Evolutionary conservation across 805 yeast genomes (phyloP).

Genomic region (Ogataea pignaliae): DNA sequence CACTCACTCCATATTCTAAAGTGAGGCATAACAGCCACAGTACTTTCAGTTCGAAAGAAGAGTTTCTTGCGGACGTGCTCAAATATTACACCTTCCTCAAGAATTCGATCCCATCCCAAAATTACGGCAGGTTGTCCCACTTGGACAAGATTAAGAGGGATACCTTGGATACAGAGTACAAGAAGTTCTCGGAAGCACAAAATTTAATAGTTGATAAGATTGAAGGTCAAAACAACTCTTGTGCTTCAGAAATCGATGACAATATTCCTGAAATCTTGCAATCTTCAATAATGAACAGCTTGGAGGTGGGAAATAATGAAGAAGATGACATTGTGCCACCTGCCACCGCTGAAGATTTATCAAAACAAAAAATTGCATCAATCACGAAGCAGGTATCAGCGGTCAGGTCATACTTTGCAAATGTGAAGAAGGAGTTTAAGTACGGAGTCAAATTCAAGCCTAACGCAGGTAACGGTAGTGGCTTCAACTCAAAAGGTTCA

Average conservation of each 20-base stretch:
- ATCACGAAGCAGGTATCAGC: constrained; percentile 3
- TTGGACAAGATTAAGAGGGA: constrained; percentile 16
- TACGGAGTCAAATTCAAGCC: constrained; percentile 3
- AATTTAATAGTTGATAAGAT: not conserved
- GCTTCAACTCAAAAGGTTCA: too few relatives aligned
- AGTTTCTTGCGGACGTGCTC: constrained; percentile 9
- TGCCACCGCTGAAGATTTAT: constrained; percentile 2
- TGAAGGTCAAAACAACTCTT: not conserved
- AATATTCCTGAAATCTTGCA: constrained; percentile 25
- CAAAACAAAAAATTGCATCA: constrained; percentile 6
- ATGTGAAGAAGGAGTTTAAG: constrained; percentile 6
- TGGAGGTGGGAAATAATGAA: constrained; percentile 18
- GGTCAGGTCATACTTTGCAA: constrained; percentile 5
- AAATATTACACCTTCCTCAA: constrained; percentile 9
- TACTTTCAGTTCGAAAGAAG: constrained; percentile 13
- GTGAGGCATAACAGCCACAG: not conserved
- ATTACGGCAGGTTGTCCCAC: constrained; percentile 11
- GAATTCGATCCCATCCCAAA: constrained; percentile 13
- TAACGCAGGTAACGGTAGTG: too few relatives aligned
- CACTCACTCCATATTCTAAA: constrained; percentile 5
- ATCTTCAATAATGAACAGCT: constrained; percentile 21
- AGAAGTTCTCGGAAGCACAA: constrained; percentile 3
- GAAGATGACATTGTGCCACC: constrained; percentile 4
- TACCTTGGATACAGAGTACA: constrained; percentile 14
- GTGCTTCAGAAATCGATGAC: constrained; percentile 9